Conservation (phyloP, 495 filamentous ascomycete species). For the Lasiosphaeria ovina region DNA sequence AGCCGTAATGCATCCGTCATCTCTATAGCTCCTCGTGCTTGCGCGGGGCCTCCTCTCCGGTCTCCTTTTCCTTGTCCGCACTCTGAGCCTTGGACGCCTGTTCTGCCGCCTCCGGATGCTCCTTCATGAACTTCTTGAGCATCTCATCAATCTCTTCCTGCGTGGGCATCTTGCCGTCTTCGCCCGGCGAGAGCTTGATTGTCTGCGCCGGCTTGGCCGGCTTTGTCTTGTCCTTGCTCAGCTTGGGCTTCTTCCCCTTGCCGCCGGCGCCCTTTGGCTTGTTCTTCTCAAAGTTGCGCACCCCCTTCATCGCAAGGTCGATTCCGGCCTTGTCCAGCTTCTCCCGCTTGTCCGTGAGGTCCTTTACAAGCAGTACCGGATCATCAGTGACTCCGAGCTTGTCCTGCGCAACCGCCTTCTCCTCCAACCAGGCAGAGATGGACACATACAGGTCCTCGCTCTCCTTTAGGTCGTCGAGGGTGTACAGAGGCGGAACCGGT, state of each 20-base stretch:
- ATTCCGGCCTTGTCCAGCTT: constrained; percentile 64
- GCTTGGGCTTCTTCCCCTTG: constrained; percentile 42
- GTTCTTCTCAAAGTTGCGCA: constrained; percentile 55
- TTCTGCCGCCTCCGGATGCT: constrained; percentile 29
- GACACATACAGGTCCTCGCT: constrained; percentile 48
- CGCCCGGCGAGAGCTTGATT: constrained; percentile 37
- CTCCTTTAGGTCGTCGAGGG: constrained; percentile 58
- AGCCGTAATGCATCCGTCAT: neutral
- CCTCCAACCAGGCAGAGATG: constrained; percentile 63
- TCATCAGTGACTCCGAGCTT: constrained; percentile 66
- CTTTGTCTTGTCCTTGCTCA: constrained; percentile 44
- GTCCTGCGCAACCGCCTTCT: constrained; percentile 64
- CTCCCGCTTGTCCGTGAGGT: constrained; percentile 59
- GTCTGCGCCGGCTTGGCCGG: constrained; percentile 39
- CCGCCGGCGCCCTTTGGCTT: constrained; percentile 43
- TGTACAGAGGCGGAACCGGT: constrained; percentile 55
- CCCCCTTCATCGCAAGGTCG: constrained; percentile 69
- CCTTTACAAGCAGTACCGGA: constrained; percentile 65
- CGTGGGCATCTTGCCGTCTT: constrained; percentile 40
- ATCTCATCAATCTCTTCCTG: constrained; percentile 50
- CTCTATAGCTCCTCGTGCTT: constrained; percentile 53
- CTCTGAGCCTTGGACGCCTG: constrained; percentile 32
- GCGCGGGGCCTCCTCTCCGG: constrained; percentile 24
- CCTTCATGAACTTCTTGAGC: constrained; percentile 43
- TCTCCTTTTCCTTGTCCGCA: constrained; percentile 40